Evolutionary conservation across 257 asterid genomes (phyloP).

Genomic region (Gentiana dahurica): DNA sequence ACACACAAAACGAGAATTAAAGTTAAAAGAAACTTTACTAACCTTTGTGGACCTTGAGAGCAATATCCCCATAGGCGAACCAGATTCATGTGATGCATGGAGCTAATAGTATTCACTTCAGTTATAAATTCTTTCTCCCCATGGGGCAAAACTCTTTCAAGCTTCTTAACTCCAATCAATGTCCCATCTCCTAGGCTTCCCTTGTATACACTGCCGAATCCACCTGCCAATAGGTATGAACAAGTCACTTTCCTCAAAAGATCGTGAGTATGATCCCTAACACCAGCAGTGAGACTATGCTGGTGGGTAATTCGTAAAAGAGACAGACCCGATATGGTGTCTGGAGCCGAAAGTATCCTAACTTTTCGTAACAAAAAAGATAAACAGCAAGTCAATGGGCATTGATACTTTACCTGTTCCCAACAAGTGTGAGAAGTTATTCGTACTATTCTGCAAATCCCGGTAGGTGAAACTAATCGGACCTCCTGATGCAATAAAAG

Average conservation of each 20-base stretch:
- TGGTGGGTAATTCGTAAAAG: too few relatives aligned
- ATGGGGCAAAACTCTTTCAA: constrained; percentile 70
- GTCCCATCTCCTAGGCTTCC: constrained; percentile 71
- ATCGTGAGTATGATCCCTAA: too few relatives aligned
- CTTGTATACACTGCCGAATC: constrained; percentile 81
- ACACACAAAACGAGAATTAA: too few relatives aligned
- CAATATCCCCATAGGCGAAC: constrained; percentile 80
- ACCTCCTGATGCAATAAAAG: constrained; percentile 59
- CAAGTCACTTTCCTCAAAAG: too few relatives aligned
- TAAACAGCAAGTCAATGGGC: background rate
- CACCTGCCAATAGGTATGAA: constrained; percentile 42
- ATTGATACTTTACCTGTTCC: constrained; percentile 55
- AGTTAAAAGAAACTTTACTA: background rate
- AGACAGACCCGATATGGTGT: too few relatives aligned
- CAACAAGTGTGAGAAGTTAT: constrained; percentile 51
- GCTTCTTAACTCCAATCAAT: constrained; percentile 74
- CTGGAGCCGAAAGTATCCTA: too few relatives aligned
- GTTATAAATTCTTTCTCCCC: constrained; percentile 82
- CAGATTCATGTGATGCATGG: constrained; percentile 92
- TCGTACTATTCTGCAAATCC: constrained; percentile 53
- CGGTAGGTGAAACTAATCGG: constrained; percentile 64
- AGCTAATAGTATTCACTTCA: constrained; percentile 81
- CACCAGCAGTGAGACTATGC: too few relatives aligned
- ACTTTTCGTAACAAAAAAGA: too few relatives aligned
- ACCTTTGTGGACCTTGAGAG: constrained; percentile 71